Evolutionary conservation across 257 asterid species (phyloP).

Genomic region (Gentiana dahurica): DNA sequence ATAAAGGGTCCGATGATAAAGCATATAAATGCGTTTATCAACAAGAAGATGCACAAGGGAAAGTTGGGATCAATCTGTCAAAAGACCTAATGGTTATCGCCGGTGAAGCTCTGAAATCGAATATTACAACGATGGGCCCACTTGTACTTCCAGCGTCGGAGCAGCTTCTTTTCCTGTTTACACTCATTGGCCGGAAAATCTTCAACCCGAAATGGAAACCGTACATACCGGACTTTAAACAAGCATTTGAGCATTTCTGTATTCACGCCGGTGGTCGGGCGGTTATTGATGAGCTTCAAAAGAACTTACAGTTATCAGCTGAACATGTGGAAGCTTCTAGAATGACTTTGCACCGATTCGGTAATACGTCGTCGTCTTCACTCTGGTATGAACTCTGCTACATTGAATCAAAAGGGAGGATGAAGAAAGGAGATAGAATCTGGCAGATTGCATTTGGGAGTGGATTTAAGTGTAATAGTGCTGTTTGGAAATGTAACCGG

Average conservation of each 20-base stretch:
- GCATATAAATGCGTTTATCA: slow-evolving; percentile 62
- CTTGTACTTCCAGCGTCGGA: slow-evolving; percentile 47
- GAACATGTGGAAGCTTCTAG: slow-evolving; percentile 54
- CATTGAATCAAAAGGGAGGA: slow-evolving; percentile 50
- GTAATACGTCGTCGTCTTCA: slow-evolving; percentile 52
- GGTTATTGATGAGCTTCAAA: slow-evolving; percentile 58
- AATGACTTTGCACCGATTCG: slow-evolving; percentile 46
- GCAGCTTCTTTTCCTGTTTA: slow-evolving; percentile 42
- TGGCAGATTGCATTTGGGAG: slow-evolving; percentile 61
- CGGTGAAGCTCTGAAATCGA: slow-evolving; percentile 42
- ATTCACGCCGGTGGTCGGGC: slow-evolving; percentile 58
- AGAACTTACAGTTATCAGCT: slow-evolving; percentile 34
- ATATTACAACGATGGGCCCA: slow-evolving; percentile 51
- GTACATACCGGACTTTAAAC: slow-evolving; percentile 53
- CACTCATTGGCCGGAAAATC: slow-evolving; percentile 40
- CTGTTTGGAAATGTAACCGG: slow-evolving; percentile 55
- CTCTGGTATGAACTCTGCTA: slow-evolving; percentile 47
- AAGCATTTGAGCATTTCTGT: slow-evolving; percentile 49
- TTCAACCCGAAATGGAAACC: slow-evolving; percentile 42
- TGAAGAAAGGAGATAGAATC: slow-evolving; percentile 43
- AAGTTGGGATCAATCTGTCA: slow-evolving; percentile 40
- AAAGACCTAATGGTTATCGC: slow-evolving; percentile 51
- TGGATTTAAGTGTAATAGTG: slow-evolving; percentile 59
- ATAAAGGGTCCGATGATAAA: slow-evolving; percentile 78
- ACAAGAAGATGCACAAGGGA: slow-evolving; percentile 42